These are phyloP conservation scores for Arthrobotrys entomopaga DNA, from an alignment of 2,329 filamentous ascomycete species.

Conservation along the genomic window DNA sequence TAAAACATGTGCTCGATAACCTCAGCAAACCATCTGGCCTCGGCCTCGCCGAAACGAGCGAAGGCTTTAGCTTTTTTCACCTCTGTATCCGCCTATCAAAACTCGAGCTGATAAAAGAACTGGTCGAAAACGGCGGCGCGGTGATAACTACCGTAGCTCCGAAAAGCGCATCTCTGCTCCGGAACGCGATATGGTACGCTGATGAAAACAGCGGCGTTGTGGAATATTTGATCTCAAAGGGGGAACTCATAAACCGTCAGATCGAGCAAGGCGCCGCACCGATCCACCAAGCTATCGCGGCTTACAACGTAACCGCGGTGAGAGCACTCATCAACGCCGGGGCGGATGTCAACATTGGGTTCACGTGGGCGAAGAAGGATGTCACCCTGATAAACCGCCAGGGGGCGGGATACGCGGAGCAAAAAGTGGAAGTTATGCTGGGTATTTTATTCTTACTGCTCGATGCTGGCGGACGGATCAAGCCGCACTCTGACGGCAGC, in stretches of 20 bases:
- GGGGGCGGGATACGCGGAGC: background rate
- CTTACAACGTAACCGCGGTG: constrained; percentile 21
- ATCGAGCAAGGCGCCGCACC: constrained; percentile 14
- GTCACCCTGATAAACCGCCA: constrained; percentile 1
- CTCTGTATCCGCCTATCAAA: constrained; percentile 27
- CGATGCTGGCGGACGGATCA: constrained; percentile 3
- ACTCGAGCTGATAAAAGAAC: constrained; percentile 20
- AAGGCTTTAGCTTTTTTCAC: constrained; percentile 31
- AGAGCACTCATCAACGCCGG: constrained; percentile 13
- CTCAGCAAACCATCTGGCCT: constrained; percentile 19
- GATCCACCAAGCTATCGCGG: constrained; percentile 23
- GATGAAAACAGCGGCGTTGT: constrained; percentile 18
- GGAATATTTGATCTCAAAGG: constrained; percentile 27
- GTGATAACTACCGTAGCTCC: background rate
- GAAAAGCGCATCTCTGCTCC: constrained; percentile 2
- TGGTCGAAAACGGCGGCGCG: constrained; percentile 23
- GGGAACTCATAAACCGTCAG: constrained; percentile 17
- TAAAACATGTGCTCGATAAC: constrained; percentile 19
- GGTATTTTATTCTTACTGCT: constrained; percentile 22
- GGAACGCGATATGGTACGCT: constrained; percentile 36
- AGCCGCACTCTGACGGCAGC: background rate
- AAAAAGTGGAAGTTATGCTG: constrained; percentile 10
- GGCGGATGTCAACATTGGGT: constrained; percentile 19
- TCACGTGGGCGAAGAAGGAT: constrained; percentile 10
- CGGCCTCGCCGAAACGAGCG: constrained; percentile 22